phyloP scores from a whole-genome alignment of 2,329 filamentous ascomycete species.

The Paecilomyces dactylethromorphus region DNA sequence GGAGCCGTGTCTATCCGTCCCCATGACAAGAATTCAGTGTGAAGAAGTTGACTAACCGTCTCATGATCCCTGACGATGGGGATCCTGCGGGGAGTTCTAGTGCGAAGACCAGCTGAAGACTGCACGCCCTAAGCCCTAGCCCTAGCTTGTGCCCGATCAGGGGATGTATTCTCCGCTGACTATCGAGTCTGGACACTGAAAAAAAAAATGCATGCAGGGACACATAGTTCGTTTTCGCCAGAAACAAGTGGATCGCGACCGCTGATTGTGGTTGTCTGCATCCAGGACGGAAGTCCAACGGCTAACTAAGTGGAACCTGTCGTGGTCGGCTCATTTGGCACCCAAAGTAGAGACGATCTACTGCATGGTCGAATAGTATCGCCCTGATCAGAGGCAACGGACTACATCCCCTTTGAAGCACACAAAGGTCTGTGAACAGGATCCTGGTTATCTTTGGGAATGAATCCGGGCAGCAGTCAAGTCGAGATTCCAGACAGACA shows the following conservation, averaged over 20 bases:
- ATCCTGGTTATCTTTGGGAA: neutral
- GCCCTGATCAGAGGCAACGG: neutral
- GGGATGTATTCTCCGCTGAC: neutral
- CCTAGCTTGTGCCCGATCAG: neutral
- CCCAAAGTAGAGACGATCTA: neutral
- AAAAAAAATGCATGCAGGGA: neutral
- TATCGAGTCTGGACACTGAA: neutral
- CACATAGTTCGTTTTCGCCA: neutral
- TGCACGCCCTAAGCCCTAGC: neutral
- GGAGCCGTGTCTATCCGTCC: neutral
- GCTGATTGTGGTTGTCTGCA: neutral
- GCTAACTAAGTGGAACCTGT: neutral
- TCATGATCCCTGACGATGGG: neutral
- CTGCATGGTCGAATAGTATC: neutral
- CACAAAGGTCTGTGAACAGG: neutral
- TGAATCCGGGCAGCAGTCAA: neutral
- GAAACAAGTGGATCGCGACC: neutral
- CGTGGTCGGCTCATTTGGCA: neutral
- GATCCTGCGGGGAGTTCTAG: neutral
- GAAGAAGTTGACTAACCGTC: neutral
- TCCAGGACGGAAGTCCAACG: neutral
- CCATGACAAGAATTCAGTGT: neutral
- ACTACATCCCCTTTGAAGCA: neutral
- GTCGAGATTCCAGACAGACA: neutral
- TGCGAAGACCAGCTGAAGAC: neutral